A percentile compares a stretch with the other conserved stretches of the same genome.
phyloP scores from a whole-genome alignment of 257 asterid genomes.

The Buddleja alternifolia region DNA sequence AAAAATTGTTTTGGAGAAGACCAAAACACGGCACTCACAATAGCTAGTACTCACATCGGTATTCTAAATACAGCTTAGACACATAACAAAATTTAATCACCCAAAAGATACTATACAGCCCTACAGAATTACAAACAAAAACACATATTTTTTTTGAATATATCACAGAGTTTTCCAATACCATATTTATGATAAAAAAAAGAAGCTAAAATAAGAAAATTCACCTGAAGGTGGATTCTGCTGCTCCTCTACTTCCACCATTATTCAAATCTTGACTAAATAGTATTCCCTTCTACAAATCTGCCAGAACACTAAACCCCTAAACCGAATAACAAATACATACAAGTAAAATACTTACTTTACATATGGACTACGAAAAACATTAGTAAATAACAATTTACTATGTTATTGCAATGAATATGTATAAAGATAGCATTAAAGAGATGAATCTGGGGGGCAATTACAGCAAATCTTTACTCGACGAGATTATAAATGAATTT shows the following conservation, averaged over 20 bases:
- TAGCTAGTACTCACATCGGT: too few species aligned
- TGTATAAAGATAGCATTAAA: too few species aligned
- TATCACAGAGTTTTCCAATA: background rate
- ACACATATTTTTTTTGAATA: constrained; percentile 2
- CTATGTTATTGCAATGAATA: background rate
- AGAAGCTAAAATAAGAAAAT: constrained; percentile 21
- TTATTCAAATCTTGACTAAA: constrained; percentile 31
- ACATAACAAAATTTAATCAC: constrained; percentile 2
- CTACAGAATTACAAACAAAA: constrained; percentile 19
- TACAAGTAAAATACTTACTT: background rate
- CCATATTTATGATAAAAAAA: background rate
- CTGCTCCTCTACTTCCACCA: constrained; percentile 63
- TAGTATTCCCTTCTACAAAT: background rate
- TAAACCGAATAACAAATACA: background rate
- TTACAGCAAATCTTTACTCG: background rate
- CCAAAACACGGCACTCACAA: background rate
- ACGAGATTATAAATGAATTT: background rate
- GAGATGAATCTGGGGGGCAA: background rate
- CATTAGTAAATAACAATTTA: background rate
- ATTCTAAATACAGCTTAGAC: background rate
- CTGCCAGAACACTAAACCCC: constrained; percentile 7
- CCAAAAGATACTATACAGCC: background rate
- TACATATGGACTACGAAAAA: background rate
- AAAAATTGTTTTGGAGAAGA: background rate
- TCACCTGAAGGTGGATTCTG: constrained; percentile 53